Evolutionary conservation across 352 stramenopile genomes (phyloP).

Genomic region (Globisporangium cystogenes): DNA sequence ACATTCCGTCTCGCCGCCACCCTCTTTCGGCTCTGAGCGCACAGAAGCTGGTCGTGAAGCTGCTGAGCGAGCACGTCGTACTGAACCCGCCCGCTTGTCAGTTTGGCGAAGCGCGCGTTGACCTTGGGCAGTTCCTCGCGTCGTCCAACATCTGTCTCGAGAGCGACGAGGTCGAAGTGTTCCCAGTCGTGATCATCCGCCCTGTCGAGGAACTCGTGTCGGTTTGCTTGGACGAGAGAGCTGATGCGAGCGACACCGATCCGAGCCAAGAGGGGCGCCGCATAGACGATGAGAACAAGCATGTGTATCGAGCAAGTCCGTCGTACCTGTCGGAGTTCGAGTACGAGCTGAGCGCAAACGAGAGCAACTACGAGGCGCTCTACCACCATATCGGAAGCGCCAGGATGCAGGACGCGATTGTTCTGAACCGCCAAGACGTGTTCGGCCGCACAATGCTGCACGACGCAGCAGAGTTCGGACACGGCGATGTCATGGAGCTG

Average conservation of each 20-base stretch:
- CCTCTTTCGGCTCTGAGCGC: slow-evolving; percentile 4
- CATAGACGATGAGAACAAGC: background rate
- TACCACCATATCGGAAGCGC: slow-evolving; percentile 38
- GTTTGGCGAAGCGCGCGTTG: slow-evolving; percentile 17
- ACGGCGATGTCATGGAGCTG: slow-evolving; percentile 42
- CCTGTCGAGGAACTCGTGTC: slow-evolving; percentile 22
- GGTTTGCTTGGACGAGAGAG: background rate
- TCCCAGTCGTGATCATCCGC: slow-evolving; percentile 52
- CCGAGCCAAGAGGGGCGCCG: background rate
- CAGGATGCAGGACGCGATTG: slow-evolving; percentile 31
- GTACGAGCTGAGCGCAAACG: slow-evolving; percentile 38
- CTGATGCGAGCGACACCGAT: background rate
- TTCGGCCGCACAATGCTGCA: slow-evolving; percentile 55
- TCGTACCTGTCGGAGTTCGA: slow-evolving; percentile 56
- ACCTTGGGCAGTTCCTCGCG: slow-evolving; percentile 31
- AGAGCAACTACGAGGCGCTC: slow-evolving; percentile 58
- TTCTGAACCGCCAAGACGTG: slow-evolving; percentile 44
- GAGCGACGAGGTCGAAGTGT: slow-evolving; percentile 59
- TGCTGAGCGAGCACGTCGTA: slow-evolving; percentile 34
- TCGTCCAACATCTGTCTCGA: slow-evolving; percentile 46
- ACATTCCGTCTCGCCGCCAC: slow-evolving; percentile 7
- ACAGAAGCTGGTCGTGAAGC: slow-evolving; percentile 26
- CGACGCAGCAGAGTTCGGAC: slow-evolving; percentile 50
- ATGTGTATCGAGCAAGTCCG: slow-evolving; percentile 14
- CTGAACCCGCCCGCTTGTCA: slow-evolving; percentile 24